Percentiles rank a stretch among this genome's conserved stretches.
Conservation (phyloP, 2,329 filamentous ascomycete genomes). For the Ophiocordyceps unilateralis region DNA sequence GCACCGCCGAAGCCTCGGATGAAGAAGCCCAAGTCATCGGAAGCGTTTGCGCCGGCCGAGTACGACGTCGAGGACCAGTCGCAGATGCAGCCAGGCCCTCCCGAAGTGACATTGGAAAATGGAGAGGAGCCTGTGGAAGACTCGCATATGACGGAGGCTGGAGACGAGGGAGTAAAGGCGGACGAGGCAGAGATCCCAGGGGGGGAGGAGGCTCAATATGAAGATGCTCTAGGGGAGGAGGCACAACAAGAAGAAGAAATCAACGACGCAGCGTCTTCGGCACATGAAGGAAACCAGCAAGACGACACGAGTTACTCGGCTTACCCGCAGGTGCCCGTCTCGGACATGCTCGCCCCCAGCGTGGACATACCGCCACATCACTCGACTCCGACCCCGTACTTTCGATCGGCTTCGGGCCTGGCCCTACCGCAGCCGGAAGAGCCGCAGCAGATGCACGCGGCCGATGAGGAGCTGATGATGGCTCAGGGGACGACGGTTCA, state of each 20-base stretch:
- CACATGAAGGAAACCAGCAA: constrained; percentile 4
- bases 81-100: constrained; percentile 2
- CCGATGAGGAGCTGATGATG: constrained; percentile 3
- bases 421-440: constrained; percentile 9
- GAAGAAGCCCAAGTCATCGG: constrained; percentile 7
- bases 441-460: constrained; percentile 4
- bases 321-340: constrained; percentile 12
- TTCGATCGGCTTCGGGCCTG: constrained; percentile 10
- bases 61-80: constrained; percentile 6
- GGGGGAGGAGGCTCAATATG: background rate
- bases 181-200: background rate
- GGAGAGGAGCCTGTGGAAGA: constrained; percentile 1
- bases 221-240: background rate
- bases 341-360: constrained; percentile 10
- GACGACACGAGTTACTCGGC: constrained; percentile 6
- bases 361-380: constrained; percentile 6
- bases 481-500: constrained; percentile 6
- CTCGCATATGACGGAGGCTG: background rate
- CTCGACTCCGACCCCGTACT: constrained; percentile 9
- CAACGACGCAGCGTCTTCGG: constrained; percentile 4
- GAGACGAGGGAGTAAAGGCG: background rate
- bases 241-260: background rate
- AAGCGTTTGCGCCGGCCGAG: constrained; percentile 4
- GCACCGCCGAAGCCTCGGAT: constrained; percentile 14
- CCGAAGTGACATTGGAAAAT: constrained; percentile 4